These are phyloP conservation scores for Fusarium oligoseptatum DNA, from an alignment of 2,329 filamentous ascomycete genomes.

Conservation along the genomic window DNA sequence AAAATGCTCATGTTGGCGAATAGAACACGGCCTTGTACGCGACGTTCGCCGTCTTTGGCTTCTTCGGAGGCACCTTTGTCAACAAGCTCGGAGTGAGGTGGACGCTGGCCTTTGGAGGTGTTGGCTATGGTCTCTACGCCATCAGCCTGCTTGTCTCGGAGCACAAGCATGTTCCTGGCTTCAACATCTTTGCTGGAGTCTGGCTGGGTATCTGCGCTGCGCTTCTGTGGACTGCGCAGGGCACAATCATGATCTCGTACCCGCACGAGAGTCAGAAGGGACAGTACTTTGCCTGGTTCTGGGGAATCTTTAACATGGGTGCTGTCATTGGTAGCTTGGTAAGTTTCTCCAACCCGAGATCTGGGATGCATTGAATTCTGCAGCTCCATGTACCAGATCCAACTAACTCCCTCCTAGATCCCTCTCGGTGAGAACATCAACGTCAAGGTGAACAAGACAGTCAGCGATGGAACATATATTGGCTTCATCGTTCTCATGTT, in stretches of 20 bases:
- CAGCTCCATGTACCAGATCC: neutral
- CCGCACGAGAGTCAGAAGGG: constrained; percentile 86
- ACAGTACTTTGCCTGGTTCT: constrained; percentile 90
- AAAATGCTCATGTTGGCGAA: neutral
- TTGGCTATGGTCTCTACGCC: constrained; percentile 82
- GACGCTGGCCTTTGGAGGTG: constrained; percentile 77
- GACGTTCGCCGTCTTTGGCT: constrained; percentile 75
- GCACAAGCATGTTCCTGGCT: constrained; percentile 63
- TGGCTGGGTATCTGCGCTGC: constrained; percentile 84
- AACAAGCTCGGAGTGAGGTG: constrained; percentile 79
- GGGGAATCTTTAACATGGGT: constrained; percentile 95
- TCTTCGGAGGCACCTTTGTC: constrained; percentile 81
- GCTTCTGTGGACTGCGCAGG: constrained; percentile 85
- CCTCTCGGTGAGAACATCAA: constrained; percentile 49
- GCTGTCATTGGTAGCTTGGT: constrained; percentile 84
- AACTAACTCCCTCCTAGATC: constrained; percentile 59
- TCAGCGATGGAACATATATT: constrained; percentile 86
- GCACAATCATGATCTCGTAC: constrained; percentile 91
- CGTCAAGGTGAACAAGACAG: constrained; percentile 54
- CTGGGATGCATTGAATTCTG: neutral
- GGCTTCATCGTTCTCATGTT: constrained; percentile 89
- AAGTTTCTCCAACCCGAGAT: constrained; percentile 47
- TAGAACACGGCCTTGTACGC: constrained; percentile 73
- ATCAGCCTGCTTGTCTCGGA: constrained; percentile 75
- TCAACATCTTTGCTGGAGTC: constrained; percentile 77